These are phyloP conservation scores for Phytophthora pinifolia DNA, from an alignment of 352 stramenopile genomes.

Conservation along the genomic window DNA sequence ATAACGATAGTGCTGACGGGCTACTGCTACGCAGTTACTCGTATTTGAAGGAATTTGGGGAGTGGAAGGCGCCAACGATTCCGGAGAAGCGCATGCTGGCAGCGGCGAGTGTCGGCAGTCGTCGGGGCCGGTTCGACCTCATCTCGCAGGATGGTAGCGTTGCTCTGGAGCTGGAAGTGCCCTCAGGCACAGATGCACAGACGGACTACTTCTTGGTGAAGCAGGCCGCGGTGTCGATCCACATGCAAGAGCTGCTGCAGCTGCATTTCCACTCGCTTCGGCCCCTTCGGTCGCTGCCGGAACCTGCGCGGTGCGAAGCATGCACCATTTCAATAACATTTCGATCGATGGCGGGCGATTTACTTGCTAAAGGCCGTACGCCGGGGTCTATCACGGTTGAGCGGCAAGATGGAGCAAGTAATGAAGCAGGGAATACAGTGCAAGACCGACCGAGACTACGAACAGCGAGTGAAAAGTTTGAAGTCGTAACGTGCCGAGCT, in stretches of 20 bases:
- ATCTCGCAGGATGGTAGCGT: conserved; percentile 52
- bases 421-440: background rate
- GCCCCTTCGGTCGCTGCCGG: conserved; percentile 22
- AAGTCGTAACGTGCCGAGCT: conserved; percentile 24
- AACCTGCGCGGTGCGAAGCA: background rate
- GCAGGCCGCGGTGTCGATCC: conserved; percentile 37
- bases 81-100: conserved; percentile 40
- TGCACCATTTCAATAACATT: conserved; percentile 43
- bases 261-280: conserved; percentile 39
- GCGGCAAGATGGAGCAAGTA: conserved; percentile 7
- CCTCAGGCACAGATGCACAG: conserved; percentile 43
- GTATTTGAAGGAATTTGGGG: conserved; percentile 63
- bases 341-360: conserved; percentile 20
- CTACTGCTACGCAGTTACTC: conserved; percentile 37
- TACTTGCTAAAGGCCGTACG: conserved; percentile 6
- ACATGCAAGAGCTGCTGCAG: conserved; percentile 53
- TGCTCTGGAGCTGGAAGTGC: conserved; percentile 53
- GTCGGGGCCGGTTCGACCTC: conserved; percentile 47
- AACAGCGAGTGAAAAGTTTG: conserved; percentile 29
- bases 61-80: conserved; percentile 44
- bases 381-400: conserved; percentile 24
- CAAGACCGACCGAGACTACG: conserved; percentile 3
- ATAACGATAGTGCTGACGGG: background rate
- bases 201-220: conserved; percentile 71
- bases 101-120: conserved; percentile 19